Conservation (phyloP, 805 yeast genomes). For the Metschnikowia kofuensis region DNA sequence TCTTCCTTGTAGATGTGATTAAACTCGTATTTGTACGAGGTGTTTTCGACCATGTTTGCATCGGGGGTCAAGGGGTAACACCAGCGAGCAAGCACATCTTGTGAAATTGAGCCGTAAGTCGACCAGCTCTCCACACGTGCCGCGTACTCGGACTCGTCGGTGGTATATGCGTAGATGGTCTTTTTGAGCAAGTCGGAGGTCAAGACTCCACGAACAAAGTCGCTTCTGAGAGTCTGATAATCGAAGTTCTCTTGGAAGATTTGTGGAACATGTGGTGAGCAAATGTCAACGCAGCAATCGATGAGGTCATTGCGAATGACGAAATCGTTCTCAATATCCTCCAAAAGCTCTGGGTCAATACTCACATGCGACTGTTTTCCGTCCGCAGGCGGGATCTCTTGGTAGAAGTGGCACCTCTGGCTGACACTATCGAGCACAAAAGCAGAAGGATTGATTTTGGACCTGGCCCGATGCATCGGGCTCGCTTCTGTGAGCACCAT, state of each 20-base stretch:
- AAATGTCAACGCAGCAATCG: constrained; percentile 95
- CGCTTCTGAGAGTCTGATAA: constrained; percentile 80
- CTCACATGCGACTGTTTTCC: constrained; percentile 41
- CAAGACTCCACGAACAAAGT: constrained; percentile 87
- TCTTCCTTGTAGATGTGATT: constrained; percentile 88
- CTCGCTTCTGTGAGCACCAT: constrained; percentile 88
- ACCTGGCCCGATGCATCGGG: constrained; percentile 80
- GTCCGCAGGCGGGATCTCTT: constrained; percentile 61
- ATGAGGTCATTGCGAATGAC: constrained; percentile 86
- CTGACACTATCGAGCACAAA: constrained; percentile 75
- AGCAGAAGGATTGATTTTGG: constrained; percentile 77
- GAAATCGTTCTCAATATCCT: constrained; percentile 67
- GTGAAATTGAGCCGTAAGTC: constrained; percentile 87
- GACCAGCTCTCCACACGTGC: constrained; percentile 95
- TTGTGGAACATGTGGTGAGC: constrained; percentile 92
- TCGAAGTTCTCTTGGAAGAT: constrained; percentile 96
- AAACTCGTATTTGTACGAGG: constrained; percentile 74
- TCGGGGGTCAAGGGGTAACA: constrained; percentile 91
- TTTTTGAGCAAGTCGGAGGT: constrained; percentile 88
- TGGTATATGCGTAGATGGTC: constrained; percentile 83
- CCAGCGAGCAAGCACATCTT: constrained; percentile 89
- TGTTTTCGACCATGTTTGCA: constrained; percentile 62
- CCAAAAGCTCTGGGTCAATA: constrained; percentile 82
- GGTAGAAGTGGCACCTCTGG: constrained; percentile 79
- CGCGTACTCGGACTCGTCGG: constrained; percentile 74